A percentile compares a stretch with the other conserved stretches of the same genome.
These are phyloP conservation scores for Solanum phureja DNA, from an alignment of 257 asterid genomes.

Conservation along the genomic window DNA sequence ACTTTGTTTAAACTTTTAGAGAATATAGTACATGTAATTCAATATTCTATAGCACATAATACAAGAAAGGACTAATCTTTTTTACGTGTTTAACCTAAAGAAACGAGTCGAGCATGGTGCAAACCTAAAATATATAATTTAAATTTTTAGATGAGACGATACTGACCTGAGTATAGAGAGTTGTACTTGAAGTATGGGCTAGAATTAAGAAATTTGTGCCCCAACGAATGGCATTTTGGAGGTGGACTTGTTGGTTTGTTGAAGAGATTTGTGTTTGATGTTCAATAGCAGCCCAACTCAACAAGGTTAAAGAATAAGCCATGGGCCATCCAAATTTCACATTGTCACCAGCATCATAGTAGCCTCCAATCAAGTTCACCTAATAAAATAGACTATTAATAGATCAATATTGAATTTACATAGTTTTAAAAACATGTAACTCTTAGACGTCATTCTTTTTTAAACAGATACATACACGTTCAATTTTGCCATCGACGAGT, in stretches of 20 bases:
- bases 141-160: not conserved
- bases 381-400: not conserved
- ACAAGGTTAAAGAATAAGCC: constrained; percentile 45
- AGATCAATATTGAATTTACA: not conserved
- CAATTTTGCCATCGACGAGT: constrained; percentile 43
- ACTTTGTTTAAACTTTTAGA: not conserved
- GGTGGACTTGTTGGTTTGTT: constrained; percentile 19
- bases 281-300: constrained; percentile 72
- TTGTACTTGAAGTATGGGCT: constrained; percentile 48
- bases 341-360: constrained; percentile 83
- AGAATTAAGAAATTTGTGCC: constrained; percentile 45
- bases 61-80: not conserved
- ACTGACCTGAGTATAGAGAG: constrained; percentile 64
- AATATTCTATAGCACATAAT: not conserved
- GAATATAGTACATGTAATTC: not conserved
- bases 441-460: not conserved
- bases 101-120: not conserved
- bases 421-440: not conserved
- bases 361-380: constrained; percentile 68
- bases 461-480: constrained; percentile 16
- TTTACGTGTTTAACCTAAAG: not conserved
- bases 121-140: not conserved
- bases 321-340: constrained; percentile 86
- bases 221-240: constrained; percentile 48
- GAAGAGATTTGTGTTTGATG: constrained; percentile 19